Base-by-base conservation (phyloP, 2,329 filamentous ascomycete genomes). In the Sodiomyces alkalinus region DNA sequence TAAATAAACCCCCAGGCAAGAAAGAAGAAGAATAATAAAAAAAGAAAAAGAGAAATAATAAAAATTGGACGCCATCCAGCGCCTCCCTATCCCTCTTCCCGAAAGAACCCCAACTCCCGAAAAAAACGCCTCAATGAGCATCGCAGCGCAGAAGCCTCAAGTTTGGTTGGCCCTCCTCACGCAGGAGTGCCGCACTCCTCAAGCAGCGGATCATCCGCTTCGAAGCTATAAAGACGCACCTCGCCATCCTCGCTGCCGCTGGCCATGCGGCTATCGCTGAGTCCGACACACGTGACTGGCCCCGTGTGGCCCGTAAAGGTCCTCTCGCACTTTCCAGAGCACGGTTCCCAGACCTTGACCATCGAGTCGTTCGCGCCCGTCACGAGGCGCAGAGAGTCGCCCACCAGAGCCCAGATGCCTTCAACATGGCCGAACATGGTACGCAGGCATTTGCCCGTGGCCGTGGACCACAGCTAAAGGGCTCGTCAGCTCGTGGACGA, bases 361-460 rank as follows among this genome's bases (percentile, higher is more conserved):
- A 87, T 92, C 22, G 82, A 76, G 53, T 98, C 90, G 50, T 96
- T 85, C 8, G 82, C 80, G 1, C 86, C 87, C 12, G 79, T 83
- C 10, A 96, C 83, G 11, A 93, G 73, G 8, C 90, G 74, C 13
- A 96, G 59, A 1, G 80, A 86, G 52, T 96, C 87, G 3, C 81
- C 87, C 0, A 80, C 82, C 3, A 98, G 64, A 5, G 81, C 80
- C 90, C 90, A 98, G 13, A 98, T 79, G 18, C 90, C 90, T 51
- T 98, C 90, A 14, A 98, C 70, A 45, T 98, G 90, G 0, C 90
- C 90, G 48, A 96, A 98, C 61, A 94, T 92, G 18, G 83, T 92
- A 36, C 83, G 80, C 19, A 94, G 64, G 43, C 82, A 93, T 37
- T 73, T 72, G 20, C 82, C 83, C 1, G 79, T 79, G 5, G 68